Evolutionary conservation across 768 basidiomycete genomes (phyloP).

Genomic region (Paxillus rubicundulus): DNA sequence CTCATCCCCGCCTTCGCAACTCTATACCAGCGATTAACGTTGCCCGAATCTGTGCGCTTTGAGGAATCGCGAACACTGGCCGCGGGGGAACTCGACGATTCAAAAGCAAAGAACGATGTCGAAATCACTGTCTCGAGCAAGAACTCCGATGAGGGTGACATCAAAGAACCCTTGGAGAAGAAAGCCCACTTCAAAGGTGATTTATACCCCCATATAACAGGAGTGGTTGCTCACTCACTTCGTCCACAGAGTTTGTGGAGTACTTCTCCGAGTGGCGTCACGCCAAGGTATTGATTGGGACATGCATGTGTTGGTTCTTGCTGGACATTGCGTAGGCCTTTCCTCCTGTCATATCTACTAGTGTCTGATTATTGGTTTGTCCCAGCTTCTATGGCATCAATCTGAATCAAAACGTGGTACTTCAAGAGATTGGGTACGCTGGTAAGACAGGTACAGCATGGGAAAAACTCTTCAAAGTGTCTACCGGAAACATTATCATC

Average conservation of each 20-base stretch:
- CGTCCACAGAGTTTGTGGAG: slow-evolving; percentile 48
- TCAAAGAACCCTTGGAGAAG: slow-evolving; percentile 31
- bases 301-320: slow-evolving; percentile 70
- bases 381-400: slow-evolving; percentile 73
- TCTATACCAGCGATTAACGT: slow-evolving; percentile 71
- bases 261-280: slow-evolving; percentile 79
- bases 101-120: slow-evolving; percentile 34
- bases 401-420: slow-evolving; percentile 74
- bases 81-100: slow-evolving; percentile 29
- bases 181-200: slow-evolving; percentile 53
- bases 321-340: slow-evolving; percentile 60
- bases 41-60: slow-evolving; percentile 65
- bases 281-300: slow-evolving; percentile 63
- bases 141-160: neutral
- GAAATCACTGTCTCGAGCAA: slow-evolving; percentile 7
- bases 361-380: neutral
- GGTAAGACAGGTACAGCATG: slow-evolving; percentile 56
- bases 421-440: slow-evolving; percentile 68
- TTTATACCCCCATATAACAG: neutral
- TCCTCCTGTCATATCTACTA: neutral
- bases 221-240: neutral
- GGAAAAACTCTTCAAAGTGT: slow-evolving; percentile 65
- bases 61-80: slow-evolving; percentile 37
- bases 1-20: slow-evolving; percentile 72
- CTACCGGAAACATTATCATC: slow-evolving; percentile 68